Evolutionary conservation across 345 rosid genomes (phyloP).

Genomic region (Salix dunnii): DNA sequence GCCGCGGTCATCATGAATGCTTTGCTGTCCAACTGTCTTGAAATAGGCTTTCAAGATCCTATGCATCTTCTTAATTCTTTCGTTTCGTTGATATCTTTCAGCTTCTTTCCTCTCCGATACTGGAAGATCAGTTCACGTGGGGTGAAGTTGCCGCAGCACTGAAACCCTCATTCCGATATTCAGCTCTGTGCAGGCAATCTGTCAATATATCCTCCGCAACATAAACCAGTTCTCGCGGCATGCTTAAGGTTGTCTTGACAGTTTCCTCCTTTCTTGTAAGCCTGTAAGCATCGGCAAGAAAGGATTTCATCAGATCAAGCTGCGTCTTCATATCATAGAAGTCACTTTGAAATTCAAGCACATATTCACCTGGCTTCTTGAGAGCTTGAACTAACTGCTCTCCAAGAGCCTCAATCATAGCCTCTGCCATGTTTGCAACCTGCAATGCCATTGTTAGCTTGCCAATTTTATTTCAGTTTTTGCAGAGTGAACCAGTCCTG

Average conservation of each 20-base stretch:
- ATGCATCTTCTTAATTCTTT: neutral
- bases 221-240: neutral
- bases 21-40: conserved; percentile 5
- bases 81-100: neutral
- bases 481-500: too few species aligned
- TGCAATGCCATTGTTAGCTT: neutral
- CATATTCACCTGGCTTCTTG: neutral
- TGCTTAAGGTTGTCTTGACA: neutral
- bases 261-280: conserved; percentile 6
- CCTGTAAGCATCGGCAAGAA: conserved; percentile 7
- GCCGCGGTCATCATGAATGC: neutral
- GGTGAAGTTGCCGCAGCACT: neutral
- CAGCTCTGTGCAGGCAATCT: neutral
- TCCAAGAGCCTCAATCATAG: conserved; percentile 2
- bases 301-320: conserved; percentile 6
- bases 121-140: neutral
- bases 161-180: neutral
- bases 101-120: neutral
- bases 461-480: too few species aligned
- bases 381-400: neutral
- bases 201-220: neutral
- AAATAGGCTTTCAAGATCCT: neutral
- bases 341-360: neutral
- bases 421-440: neutral
- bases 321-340: conserved; percentile 2